A percentile compares a stretch with the other conserved stretches of the same genome.
phyloP scores from a whole-genome alignment of 148 eudicot species.

The Cornus florida region DNA sequence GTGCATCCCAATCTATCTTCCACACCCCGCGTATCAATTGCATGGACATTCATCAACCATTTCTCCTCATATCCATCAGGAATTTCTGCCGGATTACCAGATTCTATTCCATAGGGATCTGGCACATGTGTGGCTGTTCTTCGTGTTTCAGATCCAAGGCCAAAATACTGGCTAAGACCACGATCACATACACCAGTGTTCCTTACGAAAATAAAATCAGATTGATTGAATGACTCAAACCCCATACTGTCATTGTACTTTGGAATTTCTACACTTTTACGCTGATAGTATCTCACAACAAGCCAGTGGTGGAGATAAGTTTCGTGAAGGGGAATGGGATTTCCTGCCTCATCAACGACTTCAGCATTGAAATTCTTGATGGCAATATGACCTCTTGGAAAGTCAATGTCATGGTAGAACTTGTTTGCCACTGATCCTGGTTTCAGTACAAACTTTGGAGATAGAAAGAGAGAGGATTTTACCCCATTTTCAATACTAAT shows the following conservation, averaged over 20 bases:
- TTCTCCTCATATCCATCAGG: slow-evolving; percentile 80
- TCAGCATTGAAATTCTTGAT: slow-evolving; percentile 78
- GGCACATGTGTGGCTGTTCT: slow-evolving; percentile 72
- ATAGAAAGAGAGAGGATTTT: slow-evolving; percentile 49
- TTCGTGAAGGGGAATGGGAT: slow-evolving; percentile 72
- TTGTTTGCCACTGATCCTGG: slow-evolving; percentile 76
- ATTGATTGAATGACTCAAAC: neutral
- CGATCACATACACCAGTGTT: slow-evolving; percentile 58
- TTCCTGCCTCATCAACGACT: slow-evolving; percentile 78
- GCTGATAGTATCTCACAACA: slow-evolving; percentile 7
- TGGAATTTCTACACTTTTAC: slow-evolving; percentile 33
- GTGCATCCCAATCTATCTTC: slow-evolving; percentile 75
- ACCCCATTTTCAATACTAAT: slow-evolving; percentile 19
- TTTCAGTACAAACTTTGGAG: slow-evolving; percentile 59
- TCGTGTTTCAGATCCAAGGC: slow-evolving; percentile 89
- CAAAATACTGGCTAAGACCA: slow-evolving; percentile 66
- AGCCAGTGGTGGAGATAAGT: slow-evolving; percentile 21
- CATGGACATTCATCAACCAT: slow-evolving; percentile 86
- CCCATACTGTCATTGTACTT: neutral
- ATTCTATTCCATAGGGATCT: slow-evolving; percentile 79
- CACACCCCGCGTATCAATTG: slow-evolving; percentile 82
- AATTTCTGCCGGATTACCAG: slow-evolving; percentile 61
- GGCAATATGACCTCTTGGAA: slow-evolving; percentile 77
- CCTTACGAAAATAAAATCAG: slow-evolving; percentile 31
- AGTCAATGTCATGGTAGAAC: slow-evolving; percentile 56